Evolutionary conservation across 352 stramenopile genomes (phyloP), one percentile per base, ranked within the genome.

Genomic region (Phytopythium boreale): DNA sequence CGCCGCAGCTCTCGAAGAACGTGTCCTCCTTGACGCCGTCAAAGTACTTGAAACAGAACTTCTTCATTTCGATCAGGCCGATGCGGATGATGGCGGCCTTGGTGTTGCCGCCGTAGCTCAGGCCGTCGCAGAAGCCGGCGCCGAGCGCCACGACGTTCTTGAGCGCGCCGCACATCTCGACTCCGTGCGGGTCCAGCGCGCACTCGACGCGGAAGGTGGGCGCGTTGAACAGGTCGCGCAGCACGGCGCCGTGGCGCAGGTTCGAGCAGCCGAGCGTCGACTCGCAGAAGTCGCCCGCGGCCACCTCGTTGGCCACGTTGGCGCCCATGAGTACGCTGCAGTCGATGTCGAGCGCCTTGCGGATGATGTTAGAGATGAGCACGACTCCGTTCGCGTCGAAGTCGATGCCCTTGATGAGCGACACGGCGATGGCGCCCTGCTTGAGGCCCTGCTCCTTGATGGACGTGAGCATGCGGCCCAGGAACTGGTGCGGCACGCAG

Each of bases 141-240:
- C 95, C 97, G 1, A 99, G 76, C 3, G 97, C 97, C 59, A 99
- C 92, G 2, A 99, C 89, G 82, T 99, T 99, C 79, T 99, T 99
- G 15, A 99, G 75, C 6, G 97, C 96, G 12, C 97, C 97, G 74
- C 95, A 99, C 62, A 98, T 89, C 77, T 99, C 97, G 4, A 98
- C 95, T 39, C 95, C 96, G 49, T 95, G 80, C 11, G 97, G 92
- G 80, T 98, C 96, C 22, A 85, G 71, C 44, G 97, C 94, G 61
- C 97, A 88, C 51, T 98, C 81, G n/a, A 98, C 95, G 49, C 91
- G 89, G 81, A 99, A 99, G 26, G 77, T 92, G 11, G 79, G 77
- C 41, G 81, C 80, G 65, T 95, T 82, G 62, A 96, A 94, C 29
- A 96, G 71, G 29, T 93, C 80, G 29, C 73, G 74, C 12, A 91